Evolutionary conservation across 805 yeast species (phyloP), one percentile per base, ranked within the genome.

Genomic region (Saturnispora serradocipensis): DNA sequence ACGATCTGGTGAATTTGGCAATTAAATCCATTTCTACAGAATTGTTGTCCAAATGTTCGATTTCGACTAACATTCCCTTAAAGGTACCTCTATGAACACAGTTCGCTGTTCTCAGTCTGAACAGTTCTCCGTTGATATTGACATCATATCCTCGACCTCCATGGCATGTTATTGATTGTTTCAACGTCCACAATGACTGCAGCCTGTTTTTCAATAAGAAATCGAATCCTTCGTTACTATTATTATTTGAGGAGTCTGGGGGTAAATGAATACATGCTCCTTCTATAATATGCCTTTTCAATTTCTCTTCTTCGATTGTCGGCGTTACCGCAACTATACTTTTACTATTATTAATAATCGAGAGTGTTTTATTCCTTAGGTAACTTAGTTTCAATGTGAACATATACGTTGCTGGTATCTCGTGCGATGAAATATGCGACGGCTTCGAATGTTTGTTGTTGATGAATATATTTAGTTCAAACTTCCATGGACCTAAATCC

Each of bases 51-150:
- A 67, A 43, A 51, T 68, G 72, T 52, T 77, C 83, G 2, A 83
- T 71, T 58, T 83, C 85, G 27, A 86, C 75, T 36, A 86, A 62
- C 36, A 86, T 73, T 0, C 89, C 89, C 54, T 82, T 77, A 70
- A 84, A 86, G 18, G 72, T 73, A 1, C 95, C 95, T 61, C 85
- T 89, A 13, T 86, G 71, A 47, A 82, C 80, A 39, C 86, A 79
- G 61, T 86, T 87, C 43, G 86, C 82, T 0, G 89, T 77, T 39
- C 88, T 69, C 3, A 87, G 68, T 8, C 70, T 67, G 58, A 82
- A 72, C 39, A 69, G 72, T 15, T 82, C 84, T 5, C 52, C 54
- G 40, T 58, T 57, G 7, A 15, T 27, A 28, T 47, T 53, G 27
- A 65, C 63, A 34, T 73, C 75, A 60, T 82, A 86, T 5, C 78